Evolutionary conservation across 495 filamentous ascomycete genomes (phyloP).

Genomic region (Glonium stellatum): DNA sequence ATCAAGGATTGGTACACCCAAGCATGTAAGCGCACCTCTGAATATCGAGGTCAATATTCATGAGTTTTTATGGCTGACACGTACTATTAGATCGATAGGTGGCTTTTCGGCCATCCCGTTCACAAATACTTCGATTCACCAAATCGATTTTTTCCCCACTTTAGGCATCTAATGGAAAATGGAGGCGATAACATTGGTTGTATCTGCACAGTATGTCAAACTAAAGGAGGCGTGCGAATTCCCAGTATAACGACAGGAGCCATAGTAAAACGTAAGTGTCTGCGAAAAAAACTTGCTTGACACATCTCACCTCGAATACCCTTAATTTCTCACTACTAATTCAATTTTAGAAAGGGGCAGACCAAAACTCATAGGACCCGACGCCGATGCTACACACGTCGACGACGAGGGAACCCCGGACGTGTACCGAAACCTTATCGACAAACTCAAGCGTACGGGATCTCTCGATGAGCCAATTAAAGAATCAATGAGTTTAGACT

Average conservation of each 20-base stretch:
- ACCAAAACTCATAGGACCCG: constrained; percentile 13
- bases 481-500: constrained; percentile 49
- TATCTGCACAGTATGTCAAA: constrained; percentile 36
- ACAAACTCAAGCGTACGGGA: constrained; percentile 41
- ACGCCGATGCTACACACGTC: constrained; percentile 19
- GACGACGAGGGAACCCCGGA: constrained; percentile 49
- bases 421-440: constrained; percentile 44
- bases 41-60: neutral
- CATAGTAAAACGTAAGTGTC: neutral
- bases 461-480: constrained; percentile 40
- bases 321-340: neutral
- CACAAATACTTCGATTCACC: constrained; percentile 47
- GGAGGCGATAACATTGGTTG: constrained; percentile 34
- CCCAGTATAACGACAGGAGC: neutral
- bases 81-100: constrained; percentile 42
- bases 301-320: neutral
- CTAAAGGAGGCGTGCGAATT: constrained; percentile 6
- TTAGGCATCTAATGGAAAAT: constrained; percentile 49
- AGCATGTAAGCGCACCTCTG: constrained; percentile 31
- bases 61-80: neutral
- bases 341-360: constrained; percentile 21
- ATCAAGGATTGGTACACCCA: constrained; percentile 37
- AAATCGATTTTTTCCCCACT: constrained; percentile 51
- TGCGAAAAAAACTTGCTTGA: neutral
- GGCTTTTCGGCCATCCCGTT: constrained; percentile 51